These are phyloP conservation scores for Aspergillus tamarii DNA, from an alignment of 2,329 filamentous ascomycete genomes.

Conservation along the genomic window DNA sequence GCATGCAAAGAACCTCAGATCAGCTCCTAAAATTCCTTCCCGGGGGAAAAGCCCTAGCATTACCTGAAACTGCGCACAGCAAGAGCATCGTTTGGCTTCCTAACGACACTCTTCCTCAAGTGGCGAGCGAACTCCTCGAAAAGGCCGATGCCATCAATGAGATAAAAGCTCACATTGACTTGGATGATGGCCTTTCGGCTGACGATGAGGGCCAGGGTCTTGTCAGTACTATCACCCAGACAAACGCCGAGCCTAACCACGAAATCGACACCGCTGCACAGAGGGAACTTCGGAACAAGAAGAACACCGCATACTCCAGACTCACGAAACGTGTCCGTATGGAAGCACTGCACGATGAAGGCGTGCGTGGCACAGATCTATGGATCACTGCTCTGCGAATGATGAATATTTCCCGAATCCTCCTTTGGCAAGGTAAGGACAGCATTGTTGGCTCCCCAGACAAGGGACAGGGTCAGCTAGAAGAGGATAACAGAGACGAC, in stretches of 20 bases:
- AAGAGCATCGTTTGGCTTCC: slow-evolving; percentile 36
- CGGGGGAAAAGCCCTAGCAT: slow-evolving; percentile 26
- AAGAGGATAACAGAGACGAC: background rate
- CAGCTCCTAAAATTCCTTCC: slow-evolving; percentile 36
- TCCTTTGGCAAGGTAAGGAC: slow-evolving; percentile 36
- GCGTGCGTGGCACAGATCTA: slow-evolving; percentile 28
- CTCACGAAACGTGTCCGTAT: slow-evolving; percentile 35
- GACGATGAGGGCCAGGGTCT: background rate
- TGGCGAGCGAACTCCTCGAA: slow-evolving; percentile 27
- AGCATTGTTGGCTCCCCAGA: slow-evolving; percentile 11
- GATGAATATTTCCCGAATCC: slow-evolving; percentile 30
- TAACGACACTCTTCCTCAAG: slow-evolving; percentile 23
- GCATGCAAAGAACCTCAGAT: slow-evolving; percentile 31
- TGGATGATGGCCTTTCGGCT: slow-evolving; percentile 14
- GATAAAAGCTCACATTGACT: slow-evolving; percentile 12
- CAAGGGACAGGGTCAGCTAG: background rate
- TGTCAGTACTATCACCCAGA: background rate
- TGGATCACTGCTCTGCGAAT: slow-evolving; percentile 34
- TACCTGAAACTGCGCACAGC: slow-evolving; percentile 22
- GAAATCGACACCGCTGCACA: slow-evolving; percentile 17
- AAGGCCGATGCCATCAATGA: slow-evolving; percentile 20
- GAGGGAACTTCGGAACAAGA: slow-evolving; percentile 29
- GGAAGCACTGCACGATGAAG: slow-evolving; percentile 30
- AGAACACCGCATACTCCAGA: slow-evolving; percentile 28
- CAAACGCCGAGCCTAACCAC: background rate